Base-by-base conservation (phyloP, 108 stramenopile genomes). In the Cyclotella sp. region DNA sequence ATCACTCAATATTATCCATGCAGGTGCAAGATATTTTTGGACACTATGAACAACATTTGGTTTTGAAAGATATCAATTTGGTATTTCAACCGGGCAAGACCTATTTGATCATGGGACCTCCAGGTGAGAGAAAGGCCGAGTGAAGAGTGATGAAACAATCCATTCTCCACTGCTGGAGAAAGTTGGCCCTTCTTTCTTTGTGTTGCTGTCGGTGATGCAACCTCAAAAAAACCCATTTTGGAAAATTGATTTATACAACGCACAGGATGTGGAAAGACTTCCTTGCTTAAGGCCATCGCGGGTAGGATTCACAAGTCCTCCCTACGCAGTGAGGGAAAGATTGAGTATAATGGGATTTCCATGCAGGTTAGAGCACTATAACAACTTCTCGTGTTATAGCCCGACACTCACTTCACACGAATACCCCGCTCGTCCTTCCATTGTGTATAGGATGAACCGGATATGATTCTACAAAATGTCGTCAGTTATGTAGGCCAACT, bases 71-170 rank as follows among this genome's bases (percentile, higher is more conserved):
- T 45, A 86, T 92, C 21, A 79, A 82, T 21, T 78, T 92, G n/a
- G 65, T 74, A 29, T 70, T 92, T 29, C 79, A 92, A 46, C 91
- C 91, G 22, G 91, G 91, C 13, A 88, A 75, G 52, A 86, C 82
- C 55, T 89, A 89, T 76, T 60, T 89, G 41, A 68, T 89, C 5
- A 61, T 89, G 78, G 84, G 80, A 57, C 84, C 84, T 15, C 84
- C 84, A 67, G 58, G 70, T 61, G 19, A 61, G 30, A 61, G 9
- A n/a, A 1, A n/a, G 34, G 6, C 6, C 2, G 30, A 61, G 15
- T n/a, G n/a, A n/a, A n/a, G n/a, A n/a, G n/a, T n/a, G n/a, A n/a
- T n/a, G n/a, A n/a, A n/a, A n/a, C n/a, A n/a, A n/a, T n/a, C n/a
- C n/a, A n/a, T n/a, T n/a, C n/a, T n/a, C n/a, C n/a, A n/a, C n/a